phyloP scores from a whole-genome alignment of 768 basidiomycete species.

The Hygrocybe punicea region DNA sequence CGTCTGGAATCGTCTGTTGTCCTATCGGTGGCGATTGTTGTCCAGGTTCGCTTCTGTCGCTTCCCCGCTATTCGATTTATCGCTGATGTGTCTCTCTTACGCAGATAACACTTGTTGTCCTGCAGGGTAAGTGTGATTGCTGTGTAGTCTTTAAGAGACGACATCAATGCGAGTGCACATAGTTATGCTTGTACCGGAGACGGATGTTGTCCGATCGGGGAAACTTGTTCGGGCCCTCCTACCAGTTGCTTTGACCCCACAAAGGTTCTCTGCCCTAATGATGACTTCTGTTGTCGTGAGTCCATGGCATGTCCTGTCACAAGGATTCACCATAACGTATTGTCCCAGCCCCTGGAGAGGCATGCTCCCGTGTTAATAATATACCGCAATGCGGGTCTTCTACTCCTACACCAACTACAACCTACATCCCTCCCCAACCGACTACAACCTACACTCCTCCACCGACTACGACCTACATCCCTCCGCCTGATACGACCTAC shows the following conservation, averaged over 20 bases:
- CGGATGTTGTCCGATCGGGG: conserved; percentile 1
- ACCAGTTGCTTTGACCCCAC: background rate
- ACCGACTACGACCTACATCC: no score
- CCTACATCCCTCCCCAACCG: background rate
- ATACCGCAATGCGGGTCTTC: background rate
- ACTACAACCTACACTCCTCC: background rate
- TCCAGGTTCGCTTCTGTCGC: background rate
- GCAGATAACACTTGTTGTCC: background rate
- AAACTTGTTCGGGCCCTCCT: background rate
- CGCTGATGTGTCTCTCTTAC: background rate
- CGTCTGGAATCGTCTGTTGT: background rate
- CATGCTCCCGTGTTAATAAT: background rate
- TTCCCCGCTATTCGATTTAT: background rate
- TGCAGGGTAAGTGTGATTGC: background rate
- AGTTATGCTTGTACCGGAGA: background rate
- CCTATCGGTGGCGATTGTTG: background rate
- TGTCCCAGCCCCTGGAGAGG: background rate
- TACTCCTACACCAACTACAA: background rate
- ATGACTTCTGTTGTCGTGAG: conserved; percentile 1
- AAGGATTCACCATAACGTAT: background rate
- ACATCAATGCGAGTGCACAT: background rate
- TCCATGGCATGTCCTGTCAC: background rate
- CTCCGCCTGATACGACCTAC: background rate
- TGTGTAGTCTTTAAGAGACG: background rate
- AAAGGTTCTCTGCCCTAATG: background rate